A percentile compares a stretch with the other conserved stretches of the same genome.
These are phyloP conservation scores for Pseudognaphalium luteoalbum DNA, from an alignment of 129 eudicot species.

Conservation along the genomic window DNA sequence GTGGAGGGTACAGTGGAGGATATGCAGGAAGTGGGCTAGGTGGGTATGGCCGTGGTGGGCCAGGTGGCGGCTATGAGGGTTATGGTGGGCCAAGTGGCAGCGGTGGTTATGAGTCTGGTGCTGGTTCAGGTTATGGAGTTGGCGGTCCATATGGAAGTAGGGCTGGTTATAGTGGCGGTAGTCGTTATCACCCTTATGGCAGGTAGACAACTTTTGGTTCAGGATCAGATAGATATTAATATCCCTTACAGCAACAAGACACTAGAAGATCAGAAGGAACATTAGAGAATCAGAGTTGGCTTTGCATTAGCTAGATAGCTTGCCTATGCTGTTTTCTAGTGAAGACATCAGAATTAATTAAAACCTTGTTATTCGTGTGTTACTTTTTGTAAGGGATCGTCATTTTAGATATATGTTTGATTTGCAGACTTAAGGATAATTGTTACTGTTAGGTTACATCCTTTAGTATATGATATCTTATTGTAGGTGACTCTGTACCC, in stretches of 20 bases:
- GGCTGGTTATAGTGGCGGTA: conserved; percentile 48
- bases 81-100: conserved; percentile 58
- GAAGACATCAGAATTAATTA: conserved; percentile 18
- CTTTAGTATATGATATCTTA: conserved; percentile 27
- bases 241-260: conserved; percentile 37
- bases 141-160: conserved; percentile 40
- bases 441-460: conserved; percentile 29
- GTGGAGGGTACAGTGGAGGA: conserved; percentile 54
- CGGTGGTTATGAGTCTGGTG: conserved; percentile 50
- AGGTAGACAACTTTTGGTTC: conserved; percentile 60
- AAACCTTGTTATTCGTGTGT: conserved; percentile 31
- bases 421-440: conserved; percentile 26
- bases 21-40: conserved; percentile 61
- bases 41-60: conserved; percentile 75
- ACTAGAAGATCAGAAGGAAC: conserved; percentile 42
- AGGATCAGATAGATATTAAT: conserved; percentile 33
- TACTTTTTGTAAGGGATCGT: conserved; percentile 28
- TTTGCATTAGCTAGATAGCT: conserved; percentile 32
- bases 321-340: conserved; percentile 24
- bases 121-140: conserved; percentile 48
- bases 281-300: conserved; percentile 20
- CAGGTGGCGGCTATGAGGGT: conserved; percentile 67
- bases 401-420: conserved; percentile 32
- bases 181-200: conserved; percentile 91
- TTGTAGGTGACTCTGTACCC: conserved; percentile 21